Percentiles rank a stretch among this genome's conserved stretches.
Evolutionary conservation across 169 alveolate genomes (phyloP).

Genomic region (Cryptosporidium canis): DNA sequence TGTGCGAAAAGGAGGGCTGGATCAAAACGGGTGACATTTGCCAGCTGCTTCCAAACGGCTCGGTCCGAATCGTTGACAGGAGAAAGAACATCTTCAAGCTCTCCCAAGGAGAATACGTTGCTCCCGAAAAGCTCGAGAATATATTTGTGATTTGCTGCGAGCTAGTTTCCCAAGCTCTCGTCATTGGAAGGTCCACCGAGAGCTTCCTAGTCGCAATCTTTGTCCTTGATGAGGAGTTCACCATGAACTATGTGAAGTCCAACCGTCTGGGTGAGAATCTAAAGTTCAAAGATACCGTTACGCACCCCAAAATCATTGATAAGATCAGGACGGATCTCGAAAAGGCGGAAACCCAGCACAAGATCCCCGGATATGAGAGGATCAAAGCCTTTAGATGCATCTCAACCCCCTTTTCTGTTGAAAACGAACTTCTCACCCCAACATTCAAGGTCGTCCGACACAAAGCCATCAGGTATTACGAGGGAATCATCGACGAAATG

Average conservation of each 20-base stretch:
- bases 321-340: constrained; percentile 2
- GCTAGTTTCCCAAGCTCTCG: constrained; percentile 47
- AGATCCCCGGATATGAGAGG: constrained; percentile 68
- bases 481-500: constrained; percentile 34
- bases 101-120: constrained; percentile 95
- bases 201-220: constrained; percentile 49
- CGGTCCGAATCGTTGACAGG: constrained; percentile 92
- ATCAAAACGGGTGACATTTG: constrained; percentile 93
- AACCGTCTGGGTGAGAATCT: constrained; percentile 11
- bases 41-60: constrained; percentile 83
- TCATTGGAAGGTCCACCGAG: constrained; percentile 60
- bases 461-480: constrained; percentile 55
- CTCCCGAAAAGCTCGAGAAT: constrained; percentile 91
- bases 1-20: constrained; percentile 91
- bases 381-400: constrained; percentile 57
- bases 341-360: constrained; percentile 23
- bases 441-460: constrained; percentile 73
- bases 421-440: constrained; percentile 73
- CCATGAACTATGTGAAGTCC: constrained; percentile 50
- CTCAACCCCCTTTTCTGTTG: constrained; percentile 64
- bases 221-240: constrained; percentile 64
- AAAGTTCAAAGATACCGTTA: constrained; percentile 32
- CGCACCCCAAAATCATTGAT: constrained; percentile 28
- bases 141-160: constrained; percentile 41
- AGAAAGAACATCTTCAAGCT: constrained; percentile 94